Evolutionary conservation across 768 basidiomycete species (phyloP).

Genomic region (Leccinellum rugosiceps): DNA sequence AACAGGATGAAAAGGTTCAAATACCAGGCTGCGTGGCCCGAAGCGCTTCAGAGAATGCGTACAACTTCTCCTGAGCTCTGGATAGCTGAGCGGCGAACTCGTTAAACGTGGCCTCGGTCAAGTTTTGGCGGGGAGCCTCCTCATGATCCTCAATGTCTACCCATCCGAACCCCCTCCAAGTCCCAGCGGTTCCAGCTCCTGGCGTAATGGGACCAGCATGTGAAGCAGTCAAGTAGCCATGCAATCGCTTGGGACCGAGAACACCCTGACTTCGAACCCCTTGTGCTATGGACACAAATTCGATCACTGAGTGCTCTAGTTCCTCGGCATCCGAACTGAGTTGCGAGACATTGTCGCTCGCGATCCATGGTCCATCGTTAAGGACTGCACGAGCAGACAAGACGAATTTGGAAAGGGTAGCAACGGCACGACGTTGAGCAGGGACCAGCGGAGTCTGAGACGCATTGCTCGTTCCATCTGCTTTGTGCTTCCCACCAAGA

Average conservation of each 20-base stretch:
- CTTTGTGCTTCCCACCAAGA: slow-evolving; percentile 42
- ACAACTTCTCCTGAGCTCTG: slow-evolving; percentile 30
- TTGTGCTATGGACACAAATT: slow-evolving; percentile 67
- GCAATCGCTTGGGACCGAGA: slow-evolving; percentile 33
- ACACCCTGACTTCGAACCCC: slow-evolving; percentile 26
- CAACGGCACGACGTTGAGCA: slow-evolving; percentile 78
- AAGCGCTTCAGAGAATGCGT: slow-evolving; percentile 17
- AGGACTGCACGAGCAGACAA: slow-evolving; percentile 81
- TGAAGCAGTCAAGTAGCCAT: slow-evolving; percentile 35
- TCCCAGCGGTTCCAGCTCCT: slow-evolving; percentile 50
- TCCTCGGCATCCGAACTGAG: slow-evolving; percentile 73
- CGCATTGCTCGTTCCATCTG: slow-evolving; percentile 30
- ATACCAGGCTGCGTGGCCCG: slow-evolving; percentile 22
- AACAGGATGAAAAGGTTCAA: not conserved
- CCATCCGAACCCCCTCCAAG: slow-evolving; percentile 57
- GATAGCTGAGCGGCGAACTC: slow-evolving; percentile 30
- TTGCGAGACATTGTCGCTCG: slow-evolving; percentile 32
- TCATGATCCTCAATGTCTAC: slow-evolving; percentile 35
- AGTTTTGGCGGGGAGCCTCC: slow-evolving; percentile 26
- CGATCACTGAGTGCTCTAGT: slow-evolving; percentile 62
- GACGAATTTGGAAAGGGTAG: slow-evolving; percentile 84
- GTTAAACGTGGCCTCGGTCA: slow-evolving; percentile 30
- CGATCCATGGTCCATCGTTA: slow-evolving; percentile 34
- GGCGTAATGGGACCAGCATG: slow-evolving; percentile 40
- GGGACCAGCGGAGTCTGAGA: slow-evolving; percentile 64